Evolutionary conservation across 768 basidiomycete genomes (phyloP), one percentile per base, ranked within the genome.

Genomic region (Boletus eberwhitei): DNA sequence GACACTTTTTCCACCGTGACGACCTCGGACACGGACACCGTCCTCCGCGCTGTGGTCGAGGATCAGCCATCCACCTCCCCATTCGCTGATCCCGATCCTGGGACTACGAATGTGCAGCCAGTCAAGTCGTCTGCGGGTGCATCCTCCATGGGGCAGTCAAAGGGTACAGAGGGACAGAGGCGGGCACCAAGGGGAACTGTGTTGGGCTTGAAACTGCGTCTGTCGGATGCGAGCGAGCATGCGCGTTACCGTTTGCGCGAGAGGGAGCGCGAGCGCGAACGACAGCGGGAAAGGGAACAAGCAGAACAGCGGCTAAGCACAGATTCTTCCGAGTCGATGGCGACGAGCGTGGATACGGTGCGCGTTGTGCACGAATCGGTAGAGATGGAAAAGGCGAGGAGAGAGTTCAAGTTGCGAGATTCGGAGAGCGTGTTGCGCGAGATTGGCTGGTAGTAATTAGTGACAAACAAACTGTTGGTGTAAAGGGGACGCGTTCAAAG

Each of bases 211-310:
- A 64, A 53, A 24, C 2, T 65, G 22, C 64, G 64, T 34, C 37
- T 64, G 34, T 65, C 64, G 42, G 62, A 66, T 32, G 65, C 65
- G 24, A 64, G 62, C 48, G 62, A 67, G 41, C 62, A 62, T 29
- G 62, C 56, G 7, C 53, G 29, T 1, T 67, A 62, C 40, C 57
- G 64, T 3, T 19, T 42, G 19, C 65, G 65, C 24, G 64, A 65
- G 57, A 58, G n/a, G 26, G 60, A 65, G 17, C 61, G 64, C 8
- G 46, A 64, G 9, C 64, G 44, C 7, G 29, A 55, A 17, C 55
- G 56, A 21, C 50, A 42, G 22, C 17, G 29, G 1, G 16, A 39
- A 12, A 35, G 22, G 9, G 47, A 16, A 17, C 11, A 34, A 22
- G 38, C 3, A 14, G 47, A 19, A 35, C 8, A 51, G 2, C 55